Evolutionary conservation across 179 eudicot species (phyloP).

Genomic region (Nepenthes alata): DNA sequence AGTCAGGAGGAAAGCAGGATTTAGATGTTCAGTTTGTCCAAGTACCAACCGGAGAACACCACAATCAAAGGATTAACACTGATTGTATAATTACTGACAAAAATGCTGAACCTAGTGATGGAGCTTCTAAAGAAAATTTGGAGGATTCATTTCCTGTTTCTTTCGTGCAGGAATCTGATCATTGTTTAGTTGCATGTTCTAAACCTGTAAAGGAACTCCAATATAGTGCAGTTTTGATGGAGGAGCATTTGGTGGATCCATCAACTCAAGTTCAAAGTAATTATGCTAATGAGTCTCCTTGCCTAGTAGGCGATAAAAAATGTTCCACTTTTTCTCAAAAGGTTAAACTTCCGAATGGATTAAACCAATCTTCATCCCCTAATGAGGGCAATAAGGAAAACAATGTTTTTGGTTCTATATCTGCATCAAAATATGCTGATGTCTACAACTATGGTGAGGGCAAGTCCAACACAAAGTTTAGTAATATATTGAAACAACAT

Average conservation of each 20-base stretch:
- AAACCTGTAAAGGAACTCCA: constrained; percentile 10
- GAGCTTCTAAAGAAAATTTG: constrained; percentile 10
- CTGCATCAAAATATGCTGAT: constrained; percentile 13
- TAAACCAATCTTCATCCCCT: constrained; percentile 8
- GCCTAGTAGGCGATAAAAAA: constrained; percentile 10
- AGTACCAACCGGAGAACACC: constrained; percentile 5
- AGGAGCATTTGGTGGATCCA: constrained; percentile 12
- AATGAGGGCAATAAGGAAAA: constrained; percentile 10
- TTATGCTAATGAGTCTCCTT: constrained; percentile 11
- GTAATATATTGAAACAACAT: constrained; percentile 7
- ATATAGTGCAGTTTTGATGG: constrained; percentile 11
- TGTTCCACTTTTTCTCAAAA: constrained; percentile 14
- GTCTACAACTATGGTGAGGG: constrained; percentile 7
- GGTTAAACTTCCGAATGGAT: constrained; percentile 15
- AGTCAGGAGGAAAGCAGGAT: constrained; percentile 11
- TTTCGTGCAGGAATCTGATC: constrained; percentile 11
- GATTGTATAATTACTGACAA: constrained; percentile 11
- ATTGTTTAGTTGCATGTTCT: constrained; percentile 21
- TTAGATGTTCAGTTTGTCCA: constrained; percentile 14
- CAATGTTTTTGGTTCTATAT: constrained; percentile 11
- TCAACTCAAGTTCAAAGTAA: constrained; percentile 9
- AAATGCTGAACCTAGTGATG: constrained; percentile 10
- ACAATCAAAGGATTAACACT: constrained; percentile 7
- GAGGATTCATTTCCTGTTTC: constrained; percentile 19
- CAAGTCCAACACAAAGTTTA: constrained; percentile 10